A percentile compares a stretch with the other conserved stretches of the same genome.
These are phyloP conservation scores for Sporothrix brasiliensis DNA, from an alignment of 2,329 filamentous ascomycete species.

Conservation along the genomic window DNA sequence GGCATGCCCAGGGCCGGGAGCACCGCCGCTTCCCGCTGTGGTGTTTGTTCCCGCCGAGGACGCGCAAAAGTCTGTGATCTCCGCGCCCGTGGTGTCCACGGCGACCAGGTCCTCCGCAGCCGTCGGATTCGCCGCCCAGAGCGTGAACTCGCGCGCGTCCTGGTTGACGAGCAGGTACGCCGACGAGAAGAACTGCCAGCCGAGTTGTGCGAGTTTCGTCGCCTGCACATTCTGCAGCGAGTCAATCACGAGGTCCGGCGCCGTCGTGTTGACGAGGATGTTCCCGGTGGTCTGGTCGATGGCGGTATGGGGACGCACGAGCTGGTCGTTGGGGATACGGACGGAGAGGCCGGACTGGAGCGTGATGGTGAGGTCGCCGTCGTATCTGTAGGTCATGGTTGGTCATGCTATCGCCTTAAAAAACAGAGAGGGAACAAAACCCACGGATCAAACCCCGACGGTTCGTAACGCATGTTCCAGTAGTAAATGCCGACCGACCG, in stretches of 20 bases:
- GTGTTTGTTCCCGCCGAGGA: not conserved
- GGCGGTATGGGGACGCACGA: conserved; percentile 40
- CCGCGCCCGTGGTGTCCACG: conserved; percentile 28
- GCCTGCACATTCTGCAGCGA: conserved; percentile 38
- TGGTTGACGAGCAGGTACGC: conserved; percentile 43
- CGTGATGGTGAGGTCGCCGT: conserved; percentile 36
- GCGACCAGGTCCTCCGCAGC: conserved; percentile 30
- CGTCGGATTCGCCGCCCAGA: conserved; percentile 35
- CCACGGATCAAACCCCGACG: conserved; percentile 4
- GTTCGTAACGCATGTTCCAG: conserved; percentile 36
- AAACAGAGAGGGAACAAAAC: not conserved
- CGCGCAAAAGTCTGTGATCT: conserved; percentile 1
- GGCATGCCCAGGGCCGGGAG: no score
- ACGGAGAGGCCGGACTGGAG: conserved; percentile 35
- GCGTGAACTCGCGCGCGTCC: conserved; percentile 37
- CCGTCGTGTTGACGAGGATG: conserved; percentile 33
- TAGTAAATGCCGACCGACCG: conserved; percentile 33
- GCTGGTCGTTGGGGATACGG: conserved; percentile 41
- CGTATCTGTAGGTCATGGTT: conserved; percentile 15
- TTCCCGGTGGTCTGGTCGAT: conserved; percentile 34
- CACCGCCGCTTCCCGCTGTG: not conserved
- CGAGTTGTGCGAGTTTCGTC: conserved; percentile 39
- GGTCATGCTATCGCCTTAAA: no score
- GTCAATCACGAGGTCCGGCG: conserved; percentile 38
- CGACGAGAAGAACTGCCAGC: conserved; percentile 41